Conservation (phyloP, 176 grass and related monocot genomes). For the Paspalum notatum region DNA sequence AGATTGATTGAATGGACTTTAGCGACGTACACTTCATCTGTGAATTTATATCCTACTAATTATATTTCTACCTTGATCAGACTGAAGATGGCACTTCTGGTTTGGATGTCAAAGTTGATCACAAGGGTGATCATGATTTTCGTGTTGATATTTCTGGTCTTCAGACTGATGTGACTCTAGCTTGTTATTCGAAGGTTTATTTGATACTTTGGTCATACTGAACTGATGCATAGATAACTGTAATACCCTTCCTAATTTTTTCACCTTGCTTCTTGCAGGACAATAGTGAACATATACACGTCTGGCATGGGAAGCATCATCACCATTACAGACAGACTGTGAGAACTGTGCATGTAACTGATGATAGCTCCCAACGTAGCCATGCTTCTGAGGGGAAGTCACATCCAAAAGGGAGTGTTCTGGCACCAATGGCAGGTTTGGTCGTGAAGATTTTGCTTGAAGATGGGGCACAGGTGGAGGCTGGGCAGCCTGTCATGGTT, state of each 20-base stretch:
- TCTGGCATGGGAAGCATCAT: constrained; percentile 92
- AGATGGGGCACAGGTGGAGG: constrained; percentile 72
- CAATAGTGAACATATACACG: constrained; percentile 71
- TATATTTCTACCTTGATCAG: constrained; percentile 50
- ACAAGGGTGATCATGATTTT: constrained; percentile 58
- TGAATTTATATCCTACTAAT: constrained; percentile 20
- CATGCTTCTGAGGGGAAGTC: constrained; percentile 57
- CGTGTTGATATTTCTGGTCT: constrained; percentile 73
- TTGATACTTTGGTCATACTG: constrained; percentile 6
- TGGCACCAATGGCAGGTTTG: constrained; percentile 97
- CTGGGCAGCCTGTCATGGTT: constrained; percentile 81
- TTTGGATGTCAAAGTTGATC: constrained; percentile 76
- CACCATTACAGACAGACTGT: constrained; percentile 77
- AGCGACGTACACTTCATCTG: constrained; percentile 11
- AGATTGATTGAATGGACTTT: constrained; percentile 17
- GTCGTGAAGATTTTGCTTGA: constrained; percentile 85
- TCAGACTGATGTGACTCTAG: constrained; percentile 77
- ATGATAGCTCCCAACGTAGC: constrained; percentile 57
- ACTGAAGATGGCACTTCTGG: constrained; percentile 70
- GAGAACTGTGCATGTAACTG: constrained; percentile 51
- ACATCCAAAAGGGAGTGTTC: constrained; percentile 80
- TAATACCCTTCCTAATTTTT: constrained; percentile 15
- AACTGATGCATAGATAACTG: neutral
- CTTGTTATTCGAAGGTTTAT: constrained; percentile 80
- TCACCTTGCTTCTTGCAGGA: constrained; percentile 49